A percentile compares a stretch with the other conserved stretches of the same genome.
These are phyloP conservation scores for Phaffia rhodozyma DNA, from an alignment of 1,284 basidiomycete genomes.

Conservation along the genomic window DNA sequence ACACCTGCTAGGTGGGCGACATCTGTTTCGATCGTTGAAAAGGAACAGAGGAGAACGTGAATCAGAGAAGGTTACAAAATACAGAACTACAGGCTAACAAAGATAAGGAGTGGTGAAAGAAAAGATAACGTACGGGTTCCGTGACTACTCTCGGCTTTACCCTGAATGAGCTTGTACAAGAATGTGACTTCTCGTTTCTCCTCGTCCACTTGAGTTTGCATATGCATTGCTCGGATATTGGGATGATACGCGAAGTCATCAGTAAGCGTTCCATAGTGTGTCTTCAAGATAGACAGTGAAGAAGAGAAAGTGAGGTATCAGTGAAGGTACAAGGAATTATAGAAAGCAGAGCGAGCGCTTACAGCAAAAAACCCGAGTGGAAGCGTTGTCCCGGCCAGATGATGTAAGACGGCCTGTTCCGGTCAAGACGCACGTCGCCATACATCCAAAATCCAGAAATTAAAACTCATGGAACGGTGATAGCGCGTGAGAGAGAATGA, in stretches of 20 bases:
- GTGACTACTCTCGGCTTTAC: constrained; percentile 80
- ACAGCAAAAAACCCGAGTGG: constrained; percentile 50
- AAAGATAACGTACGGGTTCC: constrained; percentile 47
- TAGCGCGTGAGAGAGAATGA: not conserved
- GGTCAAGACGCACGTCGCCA: not conserved
- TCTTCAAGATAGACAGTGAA: constrained; percentile 23
- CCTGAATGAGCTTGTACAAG: constrained; percentile 82
- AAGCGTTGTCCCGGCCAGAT: constrained; percentile 78
- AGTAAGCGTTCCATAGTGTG: constrained; percentile 37
- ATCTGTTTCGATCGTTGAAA: constrained; percentile 32
- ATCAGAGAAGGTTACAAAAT: constrained; percentile 18
- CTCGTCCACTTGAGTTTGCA: constrained; percentile 85
- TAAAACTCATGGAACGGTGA: not conserved
- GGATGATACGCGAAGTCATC: constrained; percentile 61
- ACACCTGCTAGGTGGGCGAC: constrained; percentile 80
- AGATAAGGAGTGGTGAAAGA: not conserved
- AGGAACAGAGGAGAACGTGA: not conserved
- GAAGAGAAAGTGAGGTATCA: constrained; percentile 8
- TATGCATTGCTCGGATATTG: constrained; percentile 85
- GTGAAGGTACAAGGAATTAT: not conserved
- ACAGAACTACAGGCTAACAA: constrained; percentile 24
- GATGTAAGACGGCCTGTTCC: constrained; percentile 69
- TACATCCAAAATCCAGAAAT: not conserved
- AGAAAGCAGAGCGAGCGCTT: constrained; percentile 15
- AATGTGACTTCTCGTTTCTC: constrained; percentile 78